Base-by-base conservation (phyloP, 2,329 filamentous ascomycete species). In the Colletotrichum tamarilloi region DNA sequence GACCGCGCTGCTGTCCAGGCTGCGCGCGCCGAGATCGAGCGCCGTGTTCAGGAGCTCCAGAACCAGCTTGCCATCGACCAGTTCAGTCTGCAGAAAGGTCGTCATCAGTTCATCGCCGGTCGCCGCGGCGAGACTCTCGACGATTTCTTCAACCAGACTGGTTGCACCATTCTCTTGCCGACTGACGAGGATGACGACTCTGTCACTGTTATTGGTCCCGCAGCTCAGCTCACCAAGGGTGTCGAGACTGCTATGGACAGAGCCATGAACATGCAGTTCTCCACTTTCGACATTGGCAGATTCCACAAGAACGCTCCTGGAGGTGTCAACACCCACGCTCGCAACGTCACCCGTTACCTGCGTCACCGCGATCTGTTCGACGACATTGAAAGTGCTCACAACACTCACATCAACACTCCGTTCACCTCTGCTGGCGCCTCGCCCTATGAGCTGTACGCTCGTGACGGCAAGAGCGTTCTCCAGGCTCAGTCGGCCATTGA, bases 51-150 rank as follows among this genome's bases (percentile, higher is more conserved):
- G 74, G 89, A 96, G 79, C 89, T 99, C 26, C 91, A 92, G 76
- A 90, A 91, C 72, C 91, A 94, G 80, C 87, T 98, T 62, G 90
- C 92, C 55, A 86, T 97, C 62, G 91, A 97, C 77, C 92, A 97
- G 82, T 86, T 95, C 55, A 90, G 93, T 6, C 94, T 98, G 77
- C 93, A 96, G 82, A 92, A 93, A 75, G 95, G 94, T 62, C 92
- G 95, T 64, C 97, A 98, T 81, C 95, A 97, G 81, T 98, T 98
- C 86, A 97, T 99, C 79, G 92, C 98, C 75, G 96, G 96, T 64
- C 92, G 96, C 74, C 90, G 92, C 74, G 95, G 94, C 74, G 89
- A 94, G 74, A 92, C 94, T 22, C 87, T 94, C 42, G 91, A 98
- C 71, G 91, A 98, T 58, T 98, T 99, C 86, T 91, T 98, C 76